These are phyloP conservation scores for Aspergillus avenaceus DNA, from an alignment of 495 filamentous ascomycete species.

Conservation along the genomic window DNA sequence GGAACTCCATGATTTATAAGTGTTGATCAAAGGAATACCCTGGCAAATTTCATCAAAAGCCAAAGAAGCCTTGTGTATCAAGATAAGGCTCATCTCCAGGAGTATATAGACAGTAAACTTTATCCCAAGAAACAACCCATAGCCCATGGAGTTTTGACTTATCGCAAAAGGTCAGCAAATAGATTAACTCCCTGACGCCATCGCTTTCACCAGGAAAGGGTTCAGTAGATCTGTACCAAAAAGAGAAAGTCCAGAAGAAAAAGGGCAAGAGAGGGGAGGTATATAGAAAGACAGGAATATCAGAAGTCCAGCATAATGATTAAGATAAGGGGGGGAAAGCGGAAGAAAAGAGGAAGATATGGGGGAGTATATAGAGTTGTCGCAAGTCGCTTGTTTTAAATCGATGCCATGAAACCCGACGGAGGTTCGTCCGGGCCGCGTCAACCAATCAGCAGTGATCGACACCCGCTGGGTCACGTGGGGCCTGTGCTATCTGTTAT, in stretches of 20 bases:
- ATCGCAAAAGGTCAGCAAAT: conserved; percentile 13
- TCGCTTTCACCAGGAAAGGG: conserved; percentile 10
- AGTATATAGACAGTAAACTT: conserved; percentile 3
- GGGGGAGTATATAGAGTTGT: background rate
- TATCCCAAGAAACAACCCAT: conserved; percentile 13
- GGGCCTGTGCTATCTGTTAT: conserved; percentile 15
- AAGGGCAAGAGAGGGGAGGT: too few relatives aligned
- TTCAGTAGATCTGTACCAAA: background rate
- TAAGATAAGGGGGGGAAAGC: background rate
- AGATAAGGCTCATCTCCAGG: conserved; percentile 39
- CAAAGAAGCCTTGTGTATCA: conserved; percentile 18
- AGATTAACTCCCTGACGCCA: conserved; percentile 22
- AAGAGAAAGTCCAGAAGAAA: too few relatives aligned
- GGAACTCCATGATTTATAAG: conserved; percentile 47
- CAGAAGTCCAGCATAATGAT: conserved; percentile 2
- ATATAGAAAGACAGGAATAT: background rate
- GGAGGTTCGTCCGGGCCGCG: conserved; percentile 20
- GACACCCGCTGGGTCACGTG: conserved; percentile 16
- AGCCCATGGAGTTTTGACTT: conserved; percentile 8
- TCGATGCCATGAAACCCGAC: conserved; percentile 13
- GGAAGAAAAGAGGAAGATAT: background rate
- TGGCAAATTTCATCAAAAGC: conserved; percentile 27
- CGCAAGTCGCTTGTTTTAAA: conserved; percentile 1
- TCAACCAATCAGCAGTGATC: conserved; percentile 14
- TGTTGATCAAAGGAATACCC: conserved; percentile 23